phyloP scores from a whole-genome alignment of 2,329 filamentous ascomycete species.

The Aspergillus bombycis region DNA sequence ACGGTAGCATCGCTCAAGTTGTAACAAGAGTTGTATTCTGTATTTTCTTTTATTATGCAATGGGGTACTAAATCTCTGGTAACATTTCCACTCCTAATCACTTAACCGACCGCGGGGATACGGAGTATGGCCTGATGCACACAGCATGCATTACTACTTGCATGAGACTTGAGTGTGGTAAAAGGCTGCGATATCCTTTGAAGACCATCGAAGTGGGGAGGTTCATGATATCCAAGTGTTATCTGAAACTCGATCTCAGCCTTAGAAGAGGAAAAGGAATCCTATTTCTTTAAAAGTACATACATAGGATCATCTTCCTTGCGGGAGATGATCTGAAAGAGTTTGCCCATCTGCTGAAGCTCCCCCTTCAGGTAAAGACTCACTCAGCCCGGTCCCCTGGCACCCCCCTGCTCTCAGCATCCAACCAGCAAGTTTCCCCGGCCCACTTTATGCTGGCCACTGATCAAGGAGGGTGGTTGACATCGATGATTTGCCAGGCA shows the following conservation, averaged over 20 bases:
- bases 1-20: background rate
- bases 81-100: background rate
- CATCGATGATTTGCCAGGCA: conserved; percentile 13
- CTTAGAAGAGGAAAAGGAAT: background rate
- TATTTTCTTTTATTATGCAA: background rate
- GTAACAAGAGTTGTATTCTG: background rate
- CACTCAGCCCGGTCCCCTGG: conserved; percentile 5
- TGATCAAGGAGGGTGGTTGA: background rate
- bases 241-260: background rate
- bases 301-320: background rate
- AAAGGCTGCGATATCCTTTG: background rate
- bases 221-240: background rate
- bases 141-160: background rate
- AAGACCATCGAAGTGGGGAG: conserved; percentile 2
- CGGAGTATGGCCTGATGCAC: background rate
- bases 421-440: background rate
- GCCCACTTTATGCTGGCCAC: conserved; percentile 7
- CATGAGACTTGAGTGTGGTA: too few relatives aligned
- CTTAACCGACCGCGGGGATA: background rate
- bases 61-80: background rate
- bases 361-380: conserved; percentile 39
- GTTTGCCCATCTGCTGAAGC: conserved; percentile 36
- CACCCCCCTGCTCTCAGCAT: conserved; percentile 16
- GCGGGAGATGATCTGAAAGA: background rate
- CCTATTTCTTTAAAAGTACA: background rate